Percentiles rank a stretch among this genome's conserved stretches.
Evolutionary conservation across 352 stramenopile genomes (phyloP).

Genomic region (Phytopythium aichiense): DNA sequence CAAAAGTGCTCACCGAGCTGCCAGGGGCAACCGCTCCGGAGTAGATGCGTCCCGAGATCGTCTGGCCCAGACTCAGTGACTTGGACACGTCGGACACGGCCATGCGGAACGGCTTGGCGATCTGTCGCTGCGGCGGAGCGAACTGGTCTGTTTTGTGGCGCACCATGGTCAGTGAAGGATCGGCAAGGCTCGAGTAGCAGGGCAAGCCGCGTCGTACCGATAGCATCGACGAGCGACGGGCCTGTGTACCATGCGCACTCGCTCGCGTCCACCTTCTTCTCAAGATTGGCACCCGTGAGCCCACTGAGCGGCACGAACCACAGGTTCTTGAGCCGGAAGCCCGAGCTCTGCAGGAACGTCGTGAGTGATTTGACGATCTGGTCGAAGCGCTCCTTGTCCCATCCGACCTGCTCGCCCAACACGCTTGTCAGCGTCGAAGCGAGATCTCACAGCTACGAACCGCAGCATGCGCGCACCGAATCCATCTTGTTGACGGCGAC

Average conservation of each 20-base stretch:
- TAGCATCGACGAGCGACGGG: slow-evolving; percentile 74
- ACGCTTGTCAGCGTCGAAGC: not conserved
- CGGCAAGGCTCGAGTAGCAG: slow-evolving; percentile 4
- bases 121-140: slow-evolving; percentile 66
- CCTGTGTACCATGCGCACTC: slow-evolving; percentile 76
- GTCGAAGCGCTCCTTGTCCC: slow-evolving; percentile 78
- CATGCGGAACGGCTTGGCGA: slow-evolving; percentile 85
- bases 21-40: slow-evolving; percentile 59
- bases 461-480: slow-evolving; percentile 33
- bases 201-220: slow-evolving; percentile 32
- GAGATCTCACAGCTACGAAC: no score
- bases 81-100: slow-evolving; percentile 82
- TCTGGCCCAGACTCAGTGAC: slow-evolving; percentile 78
- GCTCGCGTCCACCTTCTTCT: slow-evolving; percentile 40
- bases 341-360: slow-evolving; percentile 66
- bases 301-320: slow-evolving; percentile 87
- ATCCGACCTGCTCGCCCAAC: slow-evolving; percentile 26
- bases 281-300: slow-evolving; percentile 80
- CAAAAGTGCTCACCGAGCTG: slow-evolving; percentile 48
- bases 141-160: slow-evolving; percentile 49
- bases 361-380: slow-evolving; percentile 71
- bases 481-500: slow-evolving; percentile 99
- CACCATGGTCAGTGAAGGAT: not conserved
- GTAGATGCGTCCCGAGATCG: slow-evolving; percentile 84
- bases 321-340: slow-evolving; percentile 79